Percentiles rank a stretch among this genome's conserved stretches.
Evolutionary conservation across 2,329 filamentous ascomycete genomes (phyloP).

Genomic region (Fusarium sulawesiense): DNA sequence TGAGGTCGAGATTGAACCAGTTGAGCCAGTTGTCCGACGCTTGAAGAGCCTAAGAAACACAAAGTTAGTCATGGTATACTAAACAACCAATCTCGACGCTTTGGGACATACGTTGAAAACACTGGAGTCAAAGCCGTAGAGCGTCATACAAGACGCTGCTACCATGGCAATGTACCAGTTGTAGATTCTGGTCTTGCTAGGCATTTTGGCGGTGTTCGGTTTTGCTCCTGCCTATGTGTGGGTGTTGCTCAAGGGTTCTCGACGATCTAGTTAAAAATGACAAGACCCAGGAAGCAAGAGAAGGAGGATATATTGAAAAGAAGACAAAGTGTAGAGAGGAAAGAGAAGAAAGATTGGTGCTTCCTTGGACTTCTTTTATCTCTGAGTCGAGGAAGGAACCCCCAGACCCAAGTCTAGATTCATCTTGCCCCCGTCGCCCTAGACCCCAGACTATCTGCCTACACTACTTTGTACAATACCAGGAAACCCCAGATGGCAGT

Average conservation of each 20-base stretch:
- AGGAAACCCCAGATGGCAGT: slow-evolving; percentile 22
- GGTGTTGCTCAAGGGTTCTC: not conserved
- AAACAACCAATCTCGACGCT: not conserved
- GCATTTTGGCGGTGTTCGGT: slow-evolving; percentile 49
- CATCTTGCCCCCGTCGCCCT: slow-evolving; percentile 21
- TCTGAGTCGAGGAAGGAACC: slow-evolving; percentile 20
- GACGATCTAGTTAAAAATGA: slow-evolving; percentile 1
- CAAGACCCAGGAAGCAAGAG: not conserved
- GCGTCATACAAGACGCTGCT: slow-evolving; percentile 78
- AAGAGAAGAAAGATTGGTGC: slow-evolving; percentile 9
- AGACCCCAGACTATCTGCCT: slow-evolving; percentile 23
- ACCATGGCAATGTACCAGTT: slow-evolving; percentile 71
- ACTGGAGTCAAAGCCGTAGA: slow-evolving; percentile 80
- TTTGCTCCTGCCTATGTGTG: not conserved
- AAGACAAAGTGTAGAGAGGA: slow-evolving; percentile 10
- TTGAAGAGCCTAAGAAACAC: slow-evolving; percentile 62
- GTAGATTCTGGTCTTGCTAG: slow-evolving; percentile 49
- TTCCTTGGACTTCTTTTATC: slow-evolving; percentile 38
- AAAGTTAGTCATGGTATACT: slow-evolving; percentile 9
- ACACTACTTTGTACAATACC: not conserved
- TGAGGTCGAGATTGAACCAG: slow-evolving; percentile 66
- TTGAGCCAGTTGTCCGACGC: slow-evolving; percentile 73
- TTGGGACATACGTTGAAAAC: slow-evolving; percentile 69
- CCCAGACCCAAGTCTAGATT: slow-evolving; percentile 11
- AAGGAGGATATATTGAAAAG: slow-evolving; percentile 6